Base-by-base conservation (phyloP, 2,329 filamentous ascomycete genomes). In the Camptophora hylomeconis region DNA sequence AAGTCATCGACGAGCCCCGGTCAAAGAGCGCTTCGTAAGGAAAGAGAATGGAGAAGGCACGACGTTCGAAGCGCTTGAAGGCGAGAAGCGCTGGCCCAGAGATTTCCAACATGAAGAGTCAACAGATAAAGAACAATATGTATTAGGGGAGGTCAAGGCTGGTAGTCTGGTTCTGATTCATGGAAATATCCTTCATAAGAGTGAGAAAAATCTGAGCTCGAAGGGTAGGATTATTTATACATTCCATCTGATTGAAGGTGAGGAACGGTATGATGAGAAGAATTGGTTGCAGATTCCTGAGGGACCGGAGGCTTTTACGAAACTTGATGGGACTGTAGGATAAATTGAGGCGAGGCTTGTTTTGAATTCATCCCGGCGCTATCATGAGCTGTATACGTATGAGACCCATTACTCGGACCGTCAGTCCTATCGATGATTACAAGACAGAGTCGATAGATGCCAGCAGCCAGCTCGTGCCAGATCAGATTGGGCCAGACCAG, bases 211-310 rank as follows among this genome's bases (percentile, higher is more conserved):
- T 52, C 67, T 71, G 32, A 92, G 86, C 51, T 57, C 67, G 40
- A 87, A 82, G 63, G 84, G 86, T 13, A 67, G 87, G 41, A 92
- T 89, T 50, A 93, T 94, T 30, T 98, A 95, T 56, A 95, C 89
- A 0, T 98, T 95, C 53, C 89, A 98, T 60, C 72, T 92, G 33
- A 95, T 95, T 47, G 89, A 95, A 58, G 80, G 79, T 0, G 69
- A 78, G 12, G 62, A 74, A 23, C 17, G 35, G n/a, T 98, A 95
- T 53, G 89, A 95, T 55, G 68, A 69, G 56, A 67, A 67, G 56
- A 98, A 98, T 56, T 95, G 89, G 89, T 56, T 98, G 52, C 87
- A 94, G 60, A 83, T 86, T 33, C 78, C 83, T 0, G 61, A 65
- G 21, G 69, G 68, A 31, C 86, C 82, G 0, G 69, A 70, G 22